Conservation (phyloP, 306 rosid genomes). For the Vigna radiata region DNA sequence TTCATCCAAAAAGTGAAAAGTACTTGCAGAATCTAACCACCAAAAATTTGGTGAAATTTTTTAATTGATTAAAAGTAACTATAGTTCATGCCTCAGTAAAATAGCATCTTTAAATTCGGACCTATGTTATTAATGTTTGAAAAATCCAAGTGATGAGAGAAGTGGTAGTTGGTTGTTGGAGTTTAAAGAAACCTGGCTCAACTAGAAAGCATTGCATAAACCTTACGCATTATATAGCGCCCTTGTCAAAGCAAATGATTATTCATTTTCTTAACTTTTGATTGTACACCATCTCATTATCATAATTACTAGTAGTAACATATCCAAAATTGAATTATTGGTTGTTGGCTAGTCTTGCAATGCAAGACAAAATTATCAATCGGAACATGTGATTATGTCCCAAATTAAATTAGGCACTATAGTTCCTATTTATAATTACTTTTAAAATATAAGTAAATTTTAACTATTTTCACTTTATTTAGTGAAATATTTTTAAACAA, state of each 20-base stretch:
- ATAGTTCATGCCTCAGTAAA: background rate
- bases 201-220: slow-evolving; percentile 17
- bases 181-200: slow-evolving; percentile 14
- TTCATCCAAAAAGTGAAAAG: background rate
- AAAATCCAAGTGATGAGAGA: background rate
- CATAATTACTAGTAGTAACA: background rate
- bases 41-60: background rate
- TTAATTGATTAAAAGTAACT: background rate
- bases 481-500: too few relatives aligned
- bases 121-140: slow-evolving; percentile 8
- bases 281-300: slow-evolving; percentile 4
- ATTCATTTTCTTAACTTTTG: slow-evolving; percentile 39
- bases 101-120: background rate
- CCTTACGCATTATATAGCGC: slow-evolving; percentile 37
- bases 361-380: background rate
- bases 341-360: slow-evolving; percentile 25
- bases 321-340: slow-evolving; percentile 30
- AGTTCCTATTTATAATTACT: too few relatives aligned
- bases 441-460: too few relatives aligned
- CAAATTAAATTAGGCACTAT: background rate
- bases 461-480: too few relatives aligned
- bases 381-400: background rate
- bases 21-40: background rate
- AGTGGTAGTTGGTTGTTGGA: slow-evolving; percentile 21
- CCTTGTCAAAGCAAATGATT: slow-evolving; percentile 22